Evolutionary conservation across 768 basidiomycete species (phyloP), one percentile per base, ranked within the genome.

Genomic region (Trametopsis cervina): DNA sequence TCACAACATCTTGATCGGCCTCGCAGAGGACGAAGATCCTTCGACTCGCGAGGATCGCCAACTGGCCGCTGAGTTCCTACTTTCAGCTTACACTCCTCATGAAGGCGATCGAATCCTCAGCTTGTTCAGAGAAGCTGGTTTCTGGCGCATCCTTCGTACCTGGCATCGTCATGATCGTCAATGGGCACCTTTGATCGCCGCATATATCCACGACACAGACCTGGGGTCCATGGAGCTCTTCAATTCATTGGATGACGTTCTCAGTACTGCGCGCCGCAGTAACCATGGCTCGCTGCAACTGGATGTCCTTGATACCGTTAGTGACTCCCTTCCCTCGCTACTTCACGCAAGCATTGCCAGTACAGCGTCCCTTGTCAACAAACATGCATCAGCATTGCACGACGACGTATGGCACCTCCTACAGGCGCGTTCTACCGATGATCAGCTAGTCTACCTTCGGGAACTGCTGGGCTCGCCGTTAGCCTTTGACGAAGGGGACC

Each of bases 11-110:
- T 77, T 99, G 42, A 72, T 86, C 49, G 78, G 78, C 4, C 81
- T 99, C 11, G 80, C 89, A 0, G 72, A 78, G 50, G 90, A 93
- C 60, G 60, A 71, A 0, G 90, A 95, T 61, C 65, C 69, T 13
- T 79, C 76, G 58, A 96, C 90, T 0, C 76, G 84, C 21, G 95
- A 98, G 60, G 96, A 98, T 65, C 82, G 96, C 12, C 92, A 99
- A 60, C 75, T 99, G 4, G 96, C 96, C 0, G 82, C 85, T 6
- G 96, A 99, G 67, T 96, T 85, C 63, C 78, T 99, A 25, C 73
- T 98, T 15, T 99, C 96, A 1, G 79, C 77, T 0, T 97, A 96
- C 63, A 89, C 80, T 33, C 96, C 95, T 0, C 83, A 84, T 54
- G 82, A 93, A 48, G 73, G 72, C 55, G 82, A 87, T 20, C 70